Base-by-base conservation (phyloP, 129 eudicot genomes). In the Centrapalus pauciflorus region DNA sequence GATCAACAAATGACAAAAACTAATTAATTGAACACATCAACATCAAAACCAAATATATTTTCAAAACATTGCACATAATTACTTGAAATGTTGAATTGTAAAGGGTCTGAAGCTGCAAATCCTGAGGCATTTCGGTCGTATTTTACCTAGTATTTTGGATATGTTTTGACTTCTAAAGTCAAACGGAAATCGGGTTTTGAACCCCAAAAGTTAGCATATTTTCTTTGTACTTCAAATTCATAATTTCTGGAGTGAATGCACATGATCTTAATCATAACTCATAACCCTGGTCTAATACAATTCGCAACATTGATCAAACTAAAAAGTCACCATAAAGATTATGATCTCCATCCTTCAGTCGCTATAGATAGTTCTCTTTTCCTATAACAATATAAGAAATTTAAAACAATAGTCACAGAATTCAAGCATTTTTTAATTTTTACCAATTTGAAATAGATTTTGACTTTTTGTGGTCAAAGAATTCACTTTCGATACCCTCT, bases 1-100 rank as follows among this genome's bases (percentile, higher is more conserved):
- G 61, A 71, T 71, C 33, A 59, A 59, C 51, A 60, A 30, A 60
- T n/a, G 51, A 71, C 52, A 71, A 32, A 69, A 32, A 61, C 28
- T 61, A 48, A 48, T 17, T 48, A 17, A 48, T 17, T 12, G 19
- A 48, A 13, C 50, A 51, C 62, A 50, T 51, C 9, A 34, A 37
- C 24, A 55, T 52, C 48, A 33, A 33, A 33, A 67, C 46, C 11
- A 40, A 72, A 72, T 34, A 8, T 7, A 25, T 19, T 50, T 20
- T 48, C 17, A 14, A 61, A 26, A 26, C 20, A 14, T 28, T 21
- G 13, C 12, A 11, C 11, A 12, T 28, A 23, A 3, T 21, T 72
- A 46, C 68, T 48, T 66, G 38, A 48, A 19, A 30, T 61, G 5
- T 60, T 21, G 56, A 25, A 14, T 27, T n/a, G 9, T 10, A 27